Conservation (phyloP, 2,329 filamentous ascomycete species). For the Claviceps citrina region DNA sequence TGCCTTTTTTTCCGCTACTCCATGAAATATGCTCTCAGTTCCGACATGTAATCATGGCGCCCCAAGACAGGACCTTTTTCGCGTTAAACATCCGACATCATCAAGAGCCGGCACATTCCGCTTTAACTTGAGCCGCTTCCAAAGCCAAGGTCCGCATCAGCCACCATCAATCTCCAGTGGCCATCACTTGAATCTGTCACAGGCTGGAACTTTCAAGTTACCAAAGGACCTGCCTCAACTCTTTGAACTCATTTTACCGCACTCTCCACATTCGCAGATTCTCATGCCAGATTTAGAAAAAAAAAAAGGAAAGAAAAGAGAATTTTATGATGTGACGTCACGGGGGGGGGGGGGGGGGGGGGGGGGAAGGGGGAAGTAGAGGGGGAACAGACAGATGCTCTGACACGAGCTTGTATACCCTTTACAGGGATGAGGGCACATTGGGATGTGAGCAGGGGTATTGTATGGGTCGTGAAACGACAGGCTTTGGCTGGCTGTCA, state of each 20-base stretch:
- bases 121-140: slow-evolving; percentile 9
- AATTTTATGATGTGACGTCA: slow-evolving; percentile 18
- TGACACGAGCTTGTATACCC: slow-evolving; percentile 10
- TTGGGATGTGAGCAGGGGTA: slow-evolving; percentile 5
- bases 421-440: slow-evolving; percentile 5
- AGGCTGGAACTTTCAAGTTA: slow-evolving; percentile 53
- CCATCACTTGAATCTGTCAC: slow-evolving; percentile 14
- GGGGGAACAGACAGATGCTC: slow-evolving; percentile 11
- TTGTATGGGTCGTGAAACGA: not conserved
- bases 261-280: slow-evolving; percentile 15
- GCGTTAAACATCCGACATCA: not conserved
- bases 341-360: too few species aligned
- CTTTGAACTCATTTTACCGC: slow-evolving; percentile 13
- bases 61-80: slow-evolving; percentile 3
- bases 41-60: slow-evolving; percentile 5
- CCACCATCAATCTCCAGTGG: slow-evolving; percentile 9
- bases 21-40: slow-evolving; percentile 3
- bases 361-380: slow-evolving; percentile 9
- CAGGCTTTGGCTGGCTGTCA: not conserved
- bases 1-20: not conserved
- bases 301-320: too few species aligned
- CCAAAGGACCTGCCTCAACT: slow-evolving; percentile 33
- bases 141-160: slow-evolving; percentile 5
- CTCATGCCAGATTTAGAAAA: slow-evolving; percentile 22
- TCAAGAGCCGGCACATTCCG: slow-evolving; percentile 6